Conservation (phyloP, 106 monocot species). For the Apostasia ramifera region DNA sequence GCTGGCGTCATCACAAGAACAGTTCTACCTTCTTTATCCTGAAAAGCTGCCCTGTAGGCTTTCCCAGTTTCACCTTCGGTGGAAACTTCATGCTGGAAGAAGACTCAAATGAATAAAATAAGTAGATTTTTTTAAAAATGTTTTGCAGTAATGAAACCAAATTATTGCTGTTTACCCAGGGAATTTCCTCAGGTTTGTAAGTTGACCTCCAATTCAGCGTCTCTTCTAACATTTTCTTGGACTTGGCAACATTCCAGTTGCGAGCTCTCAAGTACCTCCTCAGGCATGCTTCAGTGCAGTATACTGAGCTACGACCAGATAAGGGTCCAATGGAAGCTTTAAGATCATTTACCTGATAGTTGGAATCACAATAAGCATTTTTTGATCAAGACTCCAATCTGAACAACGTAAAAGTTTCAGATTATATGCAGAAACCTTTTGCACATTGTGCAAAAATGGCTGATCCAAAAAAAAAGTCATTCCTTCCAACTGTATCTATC, state of each 20-base stretch:
- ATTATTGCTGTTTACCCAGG: conserved; percentile 18
- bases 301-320: conserved; percentile 15
- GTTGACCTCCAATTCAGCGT: conserved; percentile 32
- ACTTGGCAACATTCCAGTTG: conserved; percentile 32
- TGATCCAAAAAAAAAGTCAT: too few relatives aligned
- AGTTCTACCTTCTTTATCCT: conserved; percentile 27
- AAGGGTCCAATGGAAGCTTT: conserved; percentile 26
- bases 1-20: conserved; percentile 32
- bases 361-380: too few relatives aligned
- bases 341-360: conserved; percentile 20
- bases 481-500: neutral
- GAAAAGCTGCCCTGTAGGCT: conserved; percentile 29
- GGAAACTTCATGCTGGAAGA: conserved; percentile 27
- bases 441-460: neutral
- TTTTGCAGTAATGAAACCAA: neutral
- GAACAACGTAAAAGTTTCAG: neutral
- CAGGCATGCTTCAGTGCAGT: conserved; percentile 30
- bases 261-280: conserved; percentile 36
- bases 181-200: conserved; percentile 36
- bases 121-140: neutral
- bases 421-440: neutral
- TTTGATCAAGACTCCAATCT: too few relatives aligned
- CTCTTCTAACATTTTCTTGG: conserved; percentile 38
- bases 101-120: neutral
- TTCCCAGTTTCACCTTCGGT: conserved; percentile 40